A percentile compares a stretch with the other conserved stretches of the same genome.
Conservation (phyloP, 164 flowering plant species). For the Kalanchoe fedtschenkoi region DNA sequence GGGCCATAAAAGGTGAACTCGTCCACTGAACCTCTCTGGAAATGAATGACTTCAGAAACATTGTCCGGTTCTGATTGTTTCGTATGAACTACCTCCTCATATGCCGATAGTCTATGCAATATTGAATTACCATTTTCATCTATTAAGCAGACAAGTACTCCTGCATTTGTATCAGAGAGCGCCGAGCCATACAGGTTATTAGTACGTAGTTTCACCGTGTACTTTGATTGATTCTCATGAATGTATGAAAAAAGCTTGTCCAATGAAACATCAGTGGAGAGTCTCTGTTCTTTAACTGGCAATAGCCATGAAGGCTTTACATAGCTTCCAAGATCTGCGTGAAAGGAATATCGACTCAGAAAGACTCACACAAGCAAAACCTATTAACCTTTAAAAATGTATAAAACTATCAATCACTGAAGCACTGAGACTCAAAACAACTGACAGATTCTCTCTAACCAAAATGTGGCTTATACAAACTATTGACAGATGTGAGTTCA, state of each 20-base stretch:
- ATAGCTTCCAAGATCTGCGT: conserved; percentile 63
- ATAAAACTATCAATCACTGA: background rate
- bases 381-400: no score
- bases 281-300: conserved; percentile 41
- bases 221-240: conserved; percentile 28
- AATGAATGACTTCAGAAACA: conserved; percentile 23
- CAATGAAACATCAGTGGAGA: conserved; percentile 18
- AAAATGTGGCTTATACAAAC: background rate
- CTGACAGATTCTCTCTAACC: no score
- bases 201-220: conserved; percentile 45
- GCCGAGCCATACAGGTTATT: conserved; percentile 52
- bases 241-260: conserved; percentile 16
- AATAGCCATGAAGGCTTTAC: conserved; percentile 60
- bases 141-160: conserved; percentile 59
- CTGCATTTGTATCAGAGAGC: conserved; percentile 48
- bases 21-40: conserved; percentile 67
- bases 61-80: conserved; percentile 11
- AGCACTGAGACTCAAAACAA: no score
- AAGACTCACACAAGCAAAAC: background rate
- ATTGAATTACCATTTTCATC: conserved; percentile 62
- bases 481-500: background rate
- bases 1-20: conserved; percentile 62
- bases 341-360: conserved; percentile 7
- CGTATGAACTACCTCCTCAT: conserved; percentile 11
- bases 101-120: conserved; percentile 54